Conservation (phyloP, 140 eudicot genomes). For the Oenanthe javanica region DNA sequence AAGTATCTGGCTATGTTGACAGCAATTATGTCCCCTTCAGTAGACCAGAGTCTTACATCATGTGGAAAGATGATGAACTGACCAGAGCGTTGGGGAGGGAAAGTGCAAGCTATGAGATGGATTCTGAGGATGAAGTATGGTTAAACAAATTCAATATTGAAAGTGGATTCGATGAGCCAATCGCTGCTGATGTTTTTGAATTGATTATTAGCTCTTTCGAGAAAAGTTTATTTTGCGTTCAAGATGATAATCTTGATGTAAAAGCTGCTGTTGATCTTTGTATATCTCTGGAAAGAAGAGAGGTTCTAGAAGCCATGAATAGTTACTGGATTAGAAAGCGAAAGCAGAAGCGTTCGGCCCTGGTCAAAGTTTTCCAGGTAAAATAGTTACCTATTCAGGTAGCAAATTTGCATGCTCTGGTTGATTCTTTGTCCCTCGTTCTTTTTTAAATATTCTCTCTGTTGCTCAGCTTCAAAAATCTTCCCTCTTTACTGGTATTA, state of each 20-base stretch:
- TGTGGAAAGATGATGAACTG: conserved; percentile 59
- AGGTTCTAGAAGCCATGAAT: conserved; percentile 48
- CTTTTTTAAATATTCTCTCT: neutral
- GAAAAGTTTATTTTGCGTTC: conserved; percentile 42
- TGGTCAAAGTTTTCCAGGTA: conserved; percentile 76
- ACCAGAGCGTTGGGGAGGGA: conserved; percentile 48
- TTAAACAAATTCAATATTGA: conserved; percentile 43
- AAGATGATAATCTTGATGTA: conserved; percentile 45
- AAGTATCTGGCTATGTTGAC: conserved; percentile 34
- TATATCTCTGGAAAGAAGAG: conserved; percentile 34
- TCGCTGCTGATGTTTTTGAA: conserved; percentile 59
- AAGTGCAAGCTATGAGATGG: conserved; percentile 65
- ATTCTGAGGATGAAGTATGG: conserved; percentile 79
- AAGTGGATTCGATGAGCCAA: conserved; percentile 16
- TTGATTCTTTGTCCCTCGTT: neutral
- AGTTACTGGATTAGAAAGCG: conserved; percentile 68
- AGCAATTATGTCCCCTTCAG: conserved; percentile 24
- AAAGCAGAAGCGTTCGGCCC: conserved; percentile 48
- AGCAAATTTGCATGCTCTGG: neutral
- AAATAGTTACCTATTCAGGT: neutral
- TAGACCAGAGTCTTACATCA: conserved; percentile 63
- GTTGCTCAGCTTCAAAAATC: neutral
- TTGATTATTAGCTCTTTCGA: conserved; percentile 67
- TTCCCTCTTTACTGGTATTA: neutral
- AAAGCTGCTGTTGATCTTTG: conserved; percentile 35